Percentiles rank a stretch among this genome's conserved stretches.
Conservation (phyloP, 2,329 filamentous ascomycete genomes). For the Metarhizium brunneum region DNA sequence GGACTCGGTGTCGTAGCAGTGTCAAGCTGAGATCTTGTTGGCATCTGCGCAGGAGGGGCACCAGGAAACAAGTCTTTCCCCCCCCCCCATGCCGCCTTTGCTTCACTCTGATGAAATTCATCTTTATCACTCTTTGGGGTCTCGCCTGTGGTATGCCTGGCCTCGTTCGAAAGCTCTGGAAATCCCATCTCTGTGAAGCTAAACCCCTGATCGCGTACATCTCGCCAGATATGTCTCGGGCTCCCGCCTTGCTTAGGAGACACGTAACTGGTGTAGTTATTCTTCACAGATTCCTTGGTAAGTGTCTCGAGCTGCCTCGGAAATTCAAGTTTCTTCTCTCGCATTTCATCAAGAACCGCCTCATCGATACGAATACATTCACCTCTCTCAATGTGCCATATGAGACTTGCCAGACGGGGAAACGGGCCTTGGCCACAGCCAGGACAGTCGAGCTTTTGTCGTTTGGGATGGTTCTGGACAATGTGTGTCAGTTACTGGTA, state of each 20-base stretch:
- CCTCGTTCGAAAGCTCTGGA: background rate
- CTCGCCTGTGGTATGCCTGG: background rate
- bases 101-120: background rate
- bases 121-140: background rate
- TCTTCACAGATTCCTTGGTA: constrained; percentile 17
- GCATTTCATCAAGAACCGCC: constrained; percentile 20
- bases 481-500: background rate
- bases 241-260: background rate
- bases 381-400: constrained; percentile 35
- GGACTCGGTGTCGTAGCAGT: constrained; percentile 8
- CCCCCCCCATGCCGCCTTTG: background rate
- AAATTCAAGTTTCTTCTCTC: constrained; percentile 29
- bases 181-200: background rate
- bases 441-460: constrained; percentile 35
- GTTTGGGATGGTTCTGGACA: constrained; percentile 12
- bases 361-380: constrained; percentile 28
- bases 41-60: constrained; percentile 11
- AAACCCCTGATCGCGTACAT: background rate
- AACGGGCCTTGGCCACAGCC: constrained; percentile 33
- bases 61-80: background rate
- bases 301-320: constrained; percentile 17
- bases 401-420: constrained; percentile 24
- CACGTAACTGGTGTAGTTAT: constrained; percentile 18
- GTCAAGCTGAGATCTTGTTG: constrained; percentile 12
- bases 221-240: background rate